Base-by-base conservation (phyloP, 495 filamentous ascomycete species). In the Sphaerosporella brunnea region DNA sequence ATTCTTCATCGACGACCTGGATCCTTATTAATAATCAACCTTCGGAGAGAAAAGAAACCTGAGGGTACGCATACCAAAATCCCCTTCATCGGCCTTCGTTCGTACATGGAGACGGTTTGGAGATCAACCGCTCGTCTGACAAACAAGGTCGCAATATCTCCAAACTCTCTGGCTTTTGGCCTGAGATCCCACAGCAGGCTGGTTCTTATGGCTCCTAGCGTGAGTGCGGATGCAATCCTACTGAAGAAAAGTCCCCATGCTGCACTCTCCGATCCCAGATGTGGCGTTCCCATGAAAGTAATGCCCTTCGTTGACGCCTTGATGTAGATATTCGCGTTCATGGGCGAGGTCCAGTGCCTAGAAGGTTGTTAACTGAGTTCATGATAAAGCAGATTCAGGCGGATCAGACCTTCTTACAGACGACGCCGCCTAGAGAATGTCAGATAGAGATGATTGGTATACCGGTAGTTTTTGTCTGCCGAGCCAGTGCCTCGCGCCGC, bases 371-470 rank as follows among this genome's bases (percentile, higher is more conserved):
- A 20, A 16, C 23, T 15, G n/a, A 47, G 26, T 10, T 2, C 21
- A 44, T 11, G 10, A 13, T 10, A 4, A 23, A 23, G 13, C 23
- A 25, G 2, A 23, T 25, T 26, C 18, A 32, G 7, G 28, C 8
- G 18, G 23, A 7, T 3, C 20, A 30, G 21, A 52, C 50, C 46
- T 52, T 49, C 20, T 52, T 52, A 11, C 47, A 38, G 5, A 52
- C 51, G 9, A 49, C 44, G 5, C 51, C 51, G 3, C 51, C 51
- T 8, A 49, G 20, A 16, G 42, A 42, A 37, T 52, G 38, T 18
- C 51, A 52, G 34, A 52, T 32, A n/a, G 44, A 49, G 5, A 52
- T 44, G 0, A 52, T 8, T 0, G 51, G 51, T 7, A n/a, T 39
- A 8, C 28, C 28, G 13, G 28, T 32, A 32, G 28, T 32, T 32